Conservation (phyloP, 2,329 filamentous ascomycete species). For the Aureobasidium lini region DNA sequence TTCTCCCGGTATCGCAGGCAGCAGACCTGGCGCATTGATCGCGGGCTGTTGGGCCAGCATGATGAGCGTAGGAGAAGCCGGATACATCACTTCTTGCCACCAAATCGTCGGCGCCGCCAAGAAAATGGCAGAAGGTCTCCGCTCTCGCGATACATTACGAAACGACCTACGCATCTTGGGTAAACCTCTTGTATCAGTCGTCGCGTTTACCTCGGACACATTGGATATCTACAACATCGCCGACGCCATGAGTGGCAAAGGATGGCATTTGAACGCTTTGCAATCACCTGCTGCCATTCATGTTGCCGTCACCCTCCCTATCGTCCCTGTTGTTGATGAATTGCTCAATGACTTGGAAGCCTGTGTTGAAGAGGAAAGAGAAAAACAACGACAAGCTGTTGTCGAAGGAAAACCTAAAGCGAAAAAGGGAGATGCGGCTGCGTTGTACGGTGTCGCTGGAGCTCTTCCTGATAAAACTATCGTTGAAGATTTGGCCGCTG, state of each 20-base stretch:
- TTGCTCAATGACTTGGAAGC: conserved; percentile 62
- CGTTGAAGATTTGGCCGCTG: conserved; percentile 79
- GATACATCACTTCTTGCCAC: conserved; percentile 80
- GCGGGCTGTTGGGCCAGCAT: conserved; percentile 92
- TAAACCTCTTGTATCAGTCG: conserved; percentile 78
- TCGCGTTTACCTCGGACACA: conserved; percentile 77
- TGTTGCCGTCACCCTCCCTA: conserved; percentile 84
- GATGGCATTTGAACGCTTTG: conserved; percentile 94
- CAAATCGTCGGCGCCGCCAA: conserved; percentile 83
- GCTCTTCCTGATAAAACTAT: conserved; percentile 93
- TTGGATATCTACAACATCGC: conserved; percentile 92
- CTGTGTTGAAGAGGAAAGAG: conserved; percentile 62
- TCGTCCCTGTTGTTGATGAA: conserved; percentile 71
- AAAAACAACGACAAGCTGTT: conserved; percentile 67
- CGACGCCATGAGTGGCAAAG: conserved; percentile 73
- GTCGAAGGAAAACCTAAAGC: conserved; percentile 59
- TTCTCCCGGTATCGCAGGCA: conserved; percentile 84
- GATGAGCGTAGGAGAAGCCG: conserved; percentile 78
- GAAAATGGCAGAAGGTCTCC: conserved; percentile 69
- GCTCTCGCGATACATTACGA: conserved; percentile 58
- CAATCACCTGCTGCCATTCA: conserved; percentile 90
- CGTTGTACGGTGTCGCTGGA: conserved; percentile 89
- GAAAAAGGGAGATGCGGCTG: conserved; percentile 68
- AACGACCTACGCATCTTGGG: conserved; percentile 74
- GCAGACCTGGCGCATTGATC: conserved; percentile 85